These are phyloP conservation scores for Phytopythium vexans DNA, from an alignment of 352 stramenopile species.

Conservation along the genomic window DNA sequence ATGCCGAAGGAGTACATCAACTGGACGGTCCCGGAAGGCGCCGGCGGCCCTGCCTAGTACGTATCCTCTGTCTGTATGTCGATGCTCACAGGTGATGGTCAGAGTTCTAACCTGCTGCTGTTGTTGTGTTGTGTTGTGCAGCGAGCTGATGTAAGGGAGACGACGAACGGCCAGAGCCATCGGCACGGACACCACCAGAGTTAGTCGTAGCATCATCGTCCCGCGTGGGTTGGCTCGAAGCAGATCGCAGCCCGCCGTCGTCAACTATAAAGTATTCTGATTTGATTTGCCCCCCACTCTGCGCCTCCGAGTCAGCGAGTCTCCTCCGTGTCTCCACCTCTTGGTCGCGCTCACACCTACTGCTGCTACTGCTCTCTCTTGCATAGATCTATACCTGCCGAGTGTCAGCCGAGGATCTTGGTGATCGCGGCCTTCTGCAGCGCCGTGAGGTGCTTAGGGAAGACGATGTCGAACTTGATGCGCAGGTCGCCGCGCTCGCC, in stretches of 20 bases:
- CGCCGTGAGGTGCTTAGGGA: constrained; percentile 91
- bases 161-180: no score
- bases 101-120: constrained; percentile 16
- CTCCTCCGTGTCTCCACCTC: no score
- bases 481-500: constrained; percentile 89
- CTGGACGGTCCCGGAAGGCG: constrained; percentile 98
- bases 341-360: no score
- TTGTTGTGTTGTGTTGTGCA: constrained; percentile 29
- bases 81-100: constrained; percentile 1
- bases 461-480: constrained; percentile 95
- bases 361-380: no score
- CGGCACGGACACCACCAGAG: no score
- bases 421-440: constrained; percentile 89
- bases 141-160: constrained; percentile 63
- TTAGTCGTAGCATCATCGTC: no score
- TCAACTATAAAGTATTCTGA: no score
- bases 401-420: constrained; percentile 68
- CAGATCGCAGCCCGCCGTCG: no score
- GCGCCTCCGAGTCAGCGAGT: no score
- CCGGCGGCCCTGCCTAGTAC: constrained; percentile 97
- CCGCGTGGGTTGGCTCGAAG: no score
- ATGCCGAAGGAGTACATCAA: constrained; percentile 99
- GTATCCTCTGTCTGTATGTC: constrained; percentile 23
- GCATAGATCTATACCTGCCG: not conserved
- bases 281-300: no score